phyloP scores from a whole-genome alignment of 768 basidiomycete genomes.

The Mycena metata region DNA sequence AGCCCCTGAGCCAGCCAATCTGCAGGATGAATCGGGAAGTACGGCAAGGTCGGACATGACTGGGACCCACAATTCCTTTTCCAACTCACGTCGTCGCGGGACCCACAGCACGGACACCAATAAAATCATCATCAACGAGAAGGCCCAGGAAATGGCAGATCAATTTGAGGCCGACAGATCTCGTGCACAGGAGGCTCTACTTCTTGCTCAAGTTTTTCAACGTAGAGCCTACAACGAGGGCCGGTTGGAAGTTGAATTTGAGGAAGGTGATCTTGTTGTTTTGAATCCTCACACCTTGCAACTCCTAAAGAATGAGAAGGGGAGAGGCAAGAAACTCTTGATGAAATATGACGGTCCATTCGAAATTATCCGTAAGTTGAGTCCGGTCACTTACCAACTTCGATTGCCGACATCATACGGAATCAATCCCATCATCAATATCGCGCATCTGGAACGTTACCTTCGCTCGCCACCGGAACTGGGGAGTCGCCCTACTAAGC shows the following conservation, averaged over 20 bases:
- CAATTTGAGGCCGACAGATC: slow-evolving; percentile 8
- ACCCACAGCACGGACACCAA: too few relatives aligned
- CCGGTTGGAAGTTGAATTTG: slow-evolving; percentile 12
- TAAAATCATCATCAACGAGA: slow-evolving; percentile 14
- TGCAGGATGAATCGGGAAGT: too few relatives aligned
- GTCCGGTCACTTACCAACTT: slow-evolving; percentile 38
- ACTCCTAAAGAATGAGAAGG: slow-evolving; percentile 31
- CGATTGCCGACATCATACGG: slow-evolving; percentile 35
- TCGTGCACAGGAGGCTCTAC: slow-evolving; percentile 3
- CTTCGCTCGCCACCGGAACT: slow-evolving; percentile 25
- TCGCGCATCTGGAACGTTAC: slow-evolving; percentile 40
- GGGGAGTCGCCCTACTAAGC: slow-evolving; percentile 12
- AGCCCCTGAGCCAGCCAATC: too few relatives aligned
- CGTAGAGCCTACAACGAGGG: slow-evolving; percentile 33
- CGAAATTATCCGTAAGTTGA: slow-evolving; percentile 38
- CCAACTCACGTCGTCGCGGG: too few relatives aligned
- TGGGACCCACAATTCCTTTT: too few relatives aligned
- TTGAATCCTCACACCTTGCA: slow-evolving; percentile 39
- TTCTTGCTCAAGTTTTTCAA: slow-evolving; percentile 27
- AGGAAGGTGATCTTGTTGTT: slow-evolving; percentile 39
- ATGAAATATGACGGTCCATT: slow-evolving; percentile 41
- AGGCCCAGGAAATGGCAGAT: slow-evolving; percentile 18
- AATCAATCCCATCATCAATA: slow-evolving; percentile 40
- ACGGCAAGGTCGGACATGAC: too few relatives aligned
- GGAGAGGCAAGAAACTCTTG: slow-evolving; percentile 38